Evolutionary conservation across 306 rosid genomes (phyloP).

Genomic region (Phaseolus lunatus): DNA sequence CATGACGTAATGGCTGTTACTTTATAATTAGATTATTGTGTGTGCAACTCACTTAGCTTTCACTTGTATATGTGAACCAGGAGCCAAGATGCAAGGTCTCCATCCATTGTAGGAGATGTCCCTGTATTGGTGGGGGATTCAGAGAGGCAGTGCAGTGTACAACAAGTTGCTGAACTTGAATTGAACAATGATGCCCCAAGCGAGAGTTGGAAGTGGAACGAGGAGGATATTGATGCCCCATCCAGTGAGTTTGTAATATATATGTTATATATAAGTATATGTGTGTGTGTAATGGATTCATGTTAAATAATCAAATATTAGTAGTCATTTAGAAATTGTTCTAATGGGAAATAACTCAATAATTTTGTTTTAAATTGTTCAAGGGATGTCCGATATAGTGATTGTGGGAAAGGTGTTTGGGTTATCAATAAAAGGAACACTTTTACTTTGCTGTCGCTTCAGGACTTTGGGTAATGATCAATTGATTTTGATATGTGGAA

Average conservation of each 20-base stretch:
- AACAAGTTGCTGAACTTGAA: slow-evolving; percentile 52
- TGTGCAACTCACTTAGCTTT: slow-evolving; percentile 34
- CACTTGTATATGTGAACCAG: slow-evolving; percentile 54
- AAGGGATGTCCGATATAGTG: slow-evolving; percentile 12
- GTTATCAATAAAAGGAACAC: neutral
- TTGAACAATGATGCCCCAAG: slow-evolving; percentile 47
- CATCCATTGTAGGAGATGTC: slow-evolving; percentile 52
- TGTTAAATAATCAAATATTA: slow-evolving; percentile 10
- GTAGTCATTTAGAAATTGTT: slow-evolving; percentile 21
- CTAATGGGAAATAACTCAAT: neutral
- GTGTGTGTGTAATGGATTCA: slow-evolving; percentile 10
- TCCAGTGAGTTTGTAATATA: slow-evolving; percentile 65
- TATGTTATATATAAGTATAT: slow-evolving; percentile 12
- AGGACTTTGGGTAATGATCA: neutral
- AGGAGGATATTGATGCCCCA: slow-evolving; percentile 79
- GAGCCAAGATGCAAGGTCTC: slow-evolving; percentile 50
- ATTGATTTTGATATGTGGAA: too few species aligned
- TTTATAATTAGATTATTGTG: slow-evolving; percentile 30
- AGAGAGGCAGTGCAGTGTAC: slow-evolving; percentile 44
- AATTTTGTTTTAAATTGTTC: slow-evolving; percentile 14
- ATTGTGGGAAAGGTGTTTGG: neutral
- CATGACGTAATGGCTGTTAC: slow-evolving; percentile 7
- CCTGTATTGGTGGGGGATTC: slow-evolving; percentile 44
- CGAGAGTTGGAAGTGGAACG: slow-evolving; percentile 63
- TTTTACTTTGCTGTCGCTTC: neutral